These are phyloP conservation scores for Picea sitchensis DNA, from an alignment of 75 land plant genomes.

Conservation along the genomic window DNA sequence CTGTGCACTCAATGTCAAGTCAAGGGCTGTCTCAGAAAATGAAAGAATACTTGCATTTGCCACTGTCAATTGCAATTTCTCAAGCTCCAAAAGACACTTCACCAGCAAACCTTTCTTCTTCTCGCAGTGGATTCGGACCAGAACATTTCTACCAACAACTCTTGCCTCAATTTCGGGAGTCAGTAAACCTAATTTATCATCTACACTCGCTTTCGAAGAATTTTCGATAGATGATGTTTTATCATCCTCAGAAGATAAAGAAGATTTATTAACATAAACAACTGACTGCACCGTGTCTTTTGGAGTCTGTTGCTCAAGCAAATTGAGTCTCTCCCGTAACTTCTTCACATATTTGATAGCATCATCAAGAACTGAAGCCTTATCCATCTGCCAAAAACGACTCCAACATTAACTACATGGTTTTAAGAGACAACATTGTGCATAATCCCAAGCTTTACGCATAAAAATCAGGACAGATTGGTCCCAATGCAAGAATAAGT, in stretches of 20 bases:
- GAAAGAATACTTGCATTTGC: constrained; percentile 50
- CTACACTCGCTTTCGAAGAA: neutral
- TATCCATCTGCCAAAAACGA: constrained; percentile 62
- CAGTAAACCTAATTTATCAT: neutral
- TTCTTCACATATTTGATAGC: constrained; percentile 80
- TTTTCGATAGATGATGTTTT: neutral
- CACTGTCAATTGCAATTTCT: constrained; percentile 46
- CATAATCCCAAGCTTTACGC: neutral
- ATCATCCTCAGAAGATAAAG: neutral
- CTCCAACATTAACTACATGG: neutral
- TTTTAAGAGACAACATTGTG: neutral
- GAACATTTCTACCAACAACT: constrained; percentile 48
- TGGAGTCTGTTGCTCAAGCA: constrained; percentile 54
- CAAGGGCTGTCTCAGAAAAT: constrained; percentile 48
- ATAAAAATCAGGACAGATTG: neutral
- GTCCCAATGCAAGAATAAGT: neutral
- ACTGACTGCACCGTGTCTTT: constrained; percentile 63
- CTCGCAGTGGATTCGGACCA: constrained; percentile 68
- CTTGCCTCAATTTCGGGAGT: constrained; percentile 70
- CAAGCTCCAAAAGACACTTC: constrained; percentile 58
- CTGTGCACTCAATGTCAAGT: constrained; percentile 67
- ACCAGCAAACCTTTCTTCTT: constrained; percentile 47
- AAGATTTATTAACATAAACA: constrained; percentile 34
- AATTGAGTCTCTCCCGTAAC: constrained; percentile 62
- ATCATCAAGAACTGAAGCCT: constrained; percentile 87